Evolutionary conservation across 257 asterid genomes (phyloP).

Genomic region (Cinchona pubescens): DNA sequence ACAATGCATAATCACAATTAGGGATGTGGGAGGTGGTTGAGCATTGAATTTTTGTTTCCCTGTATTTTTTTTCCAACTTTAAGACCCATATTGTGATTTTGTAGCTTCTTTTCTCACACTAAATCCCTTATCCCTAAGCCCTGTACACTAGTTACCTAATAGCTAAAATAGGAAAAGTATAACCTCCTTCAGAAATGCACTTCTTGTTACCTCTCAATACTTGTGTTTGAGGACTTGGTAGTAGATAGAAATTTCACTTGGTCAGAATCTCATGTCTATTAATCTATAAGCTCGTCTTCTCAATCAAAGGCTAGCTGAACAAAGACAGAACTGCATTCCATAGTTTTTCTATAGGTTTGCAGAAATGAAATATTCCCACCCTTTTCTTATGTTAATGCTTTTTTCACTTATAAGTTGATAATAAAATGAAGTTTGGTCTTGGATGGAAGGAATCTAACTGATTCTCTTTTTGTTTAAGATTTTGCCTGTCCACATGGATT

Average conservation of each 20-base stretch:
- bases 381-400: neutral
- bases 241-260: neutral
- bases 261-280: neutral
- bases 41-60: too few relatives aligned
- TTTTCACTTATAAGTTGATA: neutral
- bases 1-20: too few relatives aligned
- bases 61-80: too few relatives aligned
- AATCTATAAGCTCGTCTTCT: neutral
- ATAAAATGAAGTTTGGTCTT: neutral
- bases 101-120: neutral
- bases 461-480: constrained; percentile 18
- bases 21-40: too few relatives aligned
- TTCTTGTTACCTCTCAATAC: neutral
- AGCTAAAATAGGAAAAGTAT: neutral
- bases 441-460: neutral
- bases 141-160: neutral
- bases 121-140: too few relatives aligned
- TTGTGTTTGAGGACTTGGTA: neutral
- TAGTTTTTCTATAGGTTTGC: neutral
- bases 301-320: neutral
- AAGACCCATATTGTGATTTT: too few relatives aligned
- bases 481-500: constrained; percentile 47
- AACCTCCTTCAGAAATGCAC: neutral
- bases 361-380: neutral
- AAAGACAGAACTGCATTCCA: neutral